Evolutionary conservation across 768 basidiomycete species (phyloP).

Genomic region (Leccinellum albellum): DNA sequence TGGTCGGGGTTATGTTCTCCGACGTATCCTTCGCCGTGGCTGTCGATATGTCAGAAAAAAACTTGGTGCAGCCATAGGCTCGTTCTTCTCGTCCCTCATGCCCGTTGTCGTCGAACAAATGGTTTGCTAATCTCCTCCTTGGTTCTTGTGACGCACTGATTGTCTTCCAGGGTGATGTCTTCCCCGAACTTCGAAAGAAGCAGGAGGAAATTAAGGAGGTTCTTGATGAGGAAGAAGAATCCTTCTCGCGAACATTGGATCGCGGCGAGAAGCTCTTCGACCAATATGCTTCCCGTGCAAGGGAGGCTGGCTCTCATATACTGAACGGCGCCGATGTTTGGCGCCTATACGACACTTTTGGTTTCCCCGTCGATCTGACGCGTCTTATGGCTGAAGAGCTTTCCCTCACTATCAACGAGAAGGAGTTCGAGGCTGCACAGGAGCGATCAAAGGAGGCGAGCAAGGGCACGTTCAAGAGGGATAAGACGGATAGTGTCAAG

Average conservation of each 20-base stretch:
- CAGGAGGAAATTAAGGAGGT: slow-evolving; percentile 87
- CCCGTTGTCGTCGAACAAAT: slow-evolving; percentile 88
- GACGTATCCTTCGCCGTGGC: slow-evolving; percentile 89
- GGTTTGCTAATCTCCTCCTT: slow-evolving; percentile 42
- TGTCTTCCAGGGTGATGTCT: slow-evolving; percentile 63
- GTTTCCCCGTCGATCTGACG: slow-evolving; percentile 96
- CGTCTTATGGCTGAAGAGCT: slow-evolving; percentile 96
- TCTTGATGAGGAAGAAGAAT: slow-evolving; percentile 95
- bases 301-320: slow-evolving; percentile 55
- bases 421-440: slow-evolving; percentile 87
- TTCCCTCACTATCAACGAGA: slow-evolving; percentile 77
- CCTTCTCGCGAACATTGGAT: slow-evolving; percentile 95
- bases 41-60: slow-evolving; percentile 96
- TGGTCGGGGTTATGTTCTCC: slow-evolving; percentile 94
- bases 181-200: slow-evolving; percentile 89
- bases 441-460: slow-evolving; percentile 87
- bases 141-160: slow-evolving; percentile 6
- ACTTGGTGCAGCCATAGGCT: slow-evolving; percentile 85
- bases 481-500: slow-evolving; percentile 65
- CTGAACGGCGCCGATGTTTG: slow-evolving; percentile 93
- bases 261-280: slow-evolving; percentile 96
- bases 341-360: slow-evolving; percentile 96
- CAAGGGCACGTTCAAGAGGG: slow-evolving; percentile 77
- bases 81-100: slow-evolving; percentile 90
- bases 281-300: slow-evolving; percentile 70